Evolutionary conservation across 306 rosid genomes (phyloP).

Genomic region (Mucuna pruriens): DNA sequence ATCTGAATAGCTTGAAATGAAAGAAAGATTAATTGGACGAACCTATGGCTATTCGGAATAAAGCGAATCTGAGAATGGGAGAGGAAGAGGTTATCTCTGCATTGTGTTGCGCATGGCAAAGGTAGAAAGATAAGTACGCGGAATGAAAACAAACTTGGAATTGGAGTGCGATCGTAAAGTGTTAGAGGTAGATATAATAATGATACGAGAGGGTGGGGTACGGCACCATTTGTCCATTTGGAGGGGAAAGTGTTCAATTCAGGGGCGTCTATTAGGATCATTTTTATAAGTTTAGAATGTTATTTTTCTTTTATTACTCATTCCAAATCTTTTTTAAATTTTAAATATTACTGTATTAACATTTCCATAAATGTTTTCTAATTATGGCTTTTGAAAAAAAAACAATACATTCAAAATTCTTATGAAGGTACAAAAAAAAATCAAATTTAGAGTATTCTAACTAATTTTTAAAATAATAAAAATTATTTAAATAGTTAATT

Average conservation of each 20-base stretch:
- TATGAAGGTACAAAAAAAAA: too few relatives aligned
- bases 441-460: too few relatives aligned
- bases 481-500: too few relatives aligned
- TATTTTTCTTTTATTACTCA: too few relatives aligned
- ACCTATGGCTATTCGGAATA: slow-evolving; percentile 38
- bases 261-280: background rate
- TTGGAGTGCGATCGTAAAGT: background rate
- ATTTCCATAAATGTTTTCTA: too few relatives aligned
- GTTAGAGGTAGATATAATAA: background rate
- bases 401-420: too few relatives aligned
- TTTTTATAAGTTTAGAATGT: too few relatives aligned
- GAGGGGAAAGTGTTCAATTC: background rate
- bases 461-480: too few relatives aligned
- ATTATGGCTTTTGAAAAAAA: too few relatives aligned
- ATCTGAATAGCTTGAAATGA: slow-evolving; percentile 5
- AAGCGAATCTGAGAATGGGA: slow-evolving; percentile 45
- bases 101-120: background rate
- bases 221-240: background rate
- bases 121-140: background rate
- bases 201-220: background rate
- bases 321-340: too few relatives aligned
- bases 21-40: background rate
- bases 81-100: slow-evolving; percentile 19
- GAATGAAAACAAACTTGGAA: background rate
- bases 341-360: too few relatives aligned